Percentiles rank a stretch among this genome's conserved stretches.
phyloP scores from a whole-genome alignment of 495 filamentous ascomycete genomes.

The Xylaria acuta region DNA sequence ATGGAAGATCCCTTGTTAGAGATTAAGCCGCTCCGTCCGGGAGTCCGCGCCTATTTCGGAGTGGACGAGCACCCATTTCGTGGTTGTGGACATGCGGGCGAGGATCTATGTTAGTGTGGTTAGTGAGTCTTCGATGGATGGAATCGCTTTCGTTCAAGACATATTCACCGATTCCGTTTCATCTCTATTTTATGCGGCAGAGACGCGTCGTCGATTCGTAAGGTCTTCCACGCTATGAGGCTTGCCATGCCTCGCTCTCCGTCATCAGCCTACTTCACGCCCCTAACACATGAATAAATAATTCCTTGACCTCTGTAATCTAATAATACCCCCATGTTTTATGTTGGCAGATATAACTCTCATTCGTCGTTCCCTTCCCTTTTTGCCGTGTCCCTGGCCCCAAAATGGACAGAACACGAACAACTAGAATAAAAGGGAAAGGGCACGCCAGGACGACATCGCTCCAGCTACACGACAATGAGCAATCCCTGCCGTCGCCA shows the following conservation, averaged over 20 bases:
- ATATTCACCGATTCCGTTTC: neutral
- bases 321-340: slow-evolving; percentile 1
- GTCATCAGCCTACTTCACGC: neutral
- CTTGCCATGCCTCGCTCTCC: neutral
- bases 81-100: neutral
- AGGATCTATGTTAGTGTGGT: neutral
- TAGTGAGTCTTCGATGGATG: neutral
- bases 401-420: slow-evolving; percentile 3
- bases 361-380: neutral
- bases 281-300: neutral
- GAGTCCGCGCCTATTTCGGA: slow-evolving; percentile 10
- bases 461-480: slow-evolving; percentile 16
- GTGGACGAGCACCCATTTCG: neutral
- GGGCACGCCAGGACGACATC: slow-evolving; percentile 32
- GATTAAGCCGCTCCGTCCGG: slow-evolving; percentile 4
- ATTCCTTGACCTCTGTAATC: neutral
- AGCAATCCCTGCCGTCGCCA: slow-evolving; percentile 17
- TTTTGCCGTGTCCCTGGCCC: neutral
- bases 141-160: neutral
- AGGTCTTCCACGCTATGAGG: neutral
- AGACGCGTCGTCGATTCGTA: slow-evolving; percentile 6
- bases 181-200: neutral
- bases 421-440: neutral
- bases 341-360: neutral
- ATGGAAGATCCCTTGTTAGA: slow-evolving; percentile 6